These are phyloP conservation scores for Aspergillus flavus DNA, from an alignment of 2,329 filamentous ascomycete species.

Conservation along the genomic window DNA sequence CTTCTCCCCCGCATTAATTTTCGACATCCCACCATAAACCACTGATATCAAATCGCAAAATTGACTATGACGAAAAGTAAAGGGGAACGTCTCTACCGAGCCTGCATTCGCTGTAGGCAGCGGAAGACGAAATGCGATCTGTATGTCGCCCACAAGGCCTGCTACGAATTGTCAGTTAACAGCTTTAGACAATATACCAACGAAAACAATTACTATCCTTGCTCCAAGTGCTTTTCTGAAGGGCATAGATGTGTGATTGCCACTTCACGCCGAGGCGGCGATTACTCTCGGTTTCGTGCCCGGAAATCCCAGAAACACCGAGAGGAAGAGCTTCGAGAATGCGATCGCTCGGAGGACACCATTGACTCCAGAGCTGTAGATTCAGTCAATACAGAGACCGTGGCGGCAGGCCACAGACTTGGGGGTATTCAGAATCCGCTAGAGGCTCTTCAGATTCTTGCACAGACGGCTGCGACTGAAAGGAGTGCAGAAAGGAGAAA, in stretches of 20 bases:
- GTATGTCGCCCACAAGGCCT: slow-evolving; percentile 5
- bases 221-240: not conserved
- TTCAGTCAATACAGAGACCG: not conserved
- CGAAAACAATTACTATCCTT: not conserved
- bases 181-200: not conserved
- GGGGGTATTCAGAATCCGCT: slow-evolving; percentile 6
- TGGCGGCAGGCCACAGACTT: not conserved
- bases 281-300: slow-evolving; percentile 8
- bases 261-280: slow-evolving; percentile 13
- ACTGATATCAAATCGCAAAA: no score
- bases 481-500: not conserved
- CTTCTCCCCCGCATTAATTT: not conserved
- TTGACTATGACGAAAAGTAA: slow-evolving; percentile 2
- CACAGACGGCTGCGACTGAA: not conserved
- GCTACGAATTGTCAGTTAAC: not conserved
- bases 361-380: no score
- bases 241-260: slow-evolving; percentile 10
- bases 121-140: slow-evolving; percentile 20
- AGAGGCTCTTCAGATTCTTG: slow-evolving; percentile 12
- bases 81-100: slow-evolving; percentile 14
- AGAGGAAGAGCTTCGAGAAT: not conserved
- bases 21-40: not conserved
- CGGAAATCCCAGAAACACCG: not conserved
- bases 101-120: slow-evolving; percentile 15
- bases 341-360: not conserved